Evolutionary conservation across 176 grass and related monocot species (phyloP), one percentile per base, ranked within the genome.

Genomic region (Lolium multiflorum): DNA sequence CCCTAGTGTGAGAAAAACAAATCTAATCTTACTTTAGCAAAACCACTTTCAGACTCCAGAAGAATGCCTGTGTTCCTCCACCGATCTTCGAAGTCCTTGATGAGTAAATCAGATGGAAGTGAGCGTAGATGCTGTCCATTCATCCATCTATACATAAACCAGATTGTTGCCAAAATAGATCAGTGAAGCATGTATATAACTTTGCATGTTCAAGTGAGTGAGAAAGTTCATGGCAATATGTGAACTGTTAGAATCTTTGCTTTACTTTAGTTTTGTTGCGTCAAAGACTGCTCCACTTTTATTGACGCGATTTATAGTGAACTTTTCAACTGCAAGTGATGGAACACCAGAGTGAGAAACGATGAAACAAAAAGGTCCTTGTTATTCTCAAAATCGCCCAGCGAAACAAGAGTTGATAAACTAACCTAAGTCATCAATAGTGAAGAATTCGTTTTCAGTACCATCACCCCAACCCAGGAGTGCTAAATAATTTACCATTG

Each of bases 261-360:
- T 77, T 89, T 90, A 99, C 97, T 91, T 96, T 26, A 99, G 70
- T 85, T 99, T 99, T 87, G 89, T 89, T 49, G 79, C 86, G 79
- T 99, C 97, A 86, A 99, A 96, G 71, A 99, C 90, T 55, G 97
- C 97, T 62, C 97, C 97, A 87, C 97, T 99, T 91, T 96, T 99
- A 87, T 99, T 99, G 59, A 99, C 97, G 62, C 97, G 90, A n/a
- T 86, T 86, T 82, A 99, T 92, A 58, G 93, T 92, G 77, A 99
- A 99, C 78, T 94, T 99, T 63, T 93, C 87, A 84, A 99, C 92
- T 97, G 83, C 74, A 75, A 69, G 82, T 21, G 10, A 63, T 52
- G 71, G 49, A 82, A 21, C 4, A n/a, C 18, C 16, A 63, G 54
- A 56, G 20, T 83, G 74, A 85, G 63, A 79, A 77, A 22, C 16